Conservation (phyloP, 78 protist genomes). For the Isochrysis galbana region DNA sequence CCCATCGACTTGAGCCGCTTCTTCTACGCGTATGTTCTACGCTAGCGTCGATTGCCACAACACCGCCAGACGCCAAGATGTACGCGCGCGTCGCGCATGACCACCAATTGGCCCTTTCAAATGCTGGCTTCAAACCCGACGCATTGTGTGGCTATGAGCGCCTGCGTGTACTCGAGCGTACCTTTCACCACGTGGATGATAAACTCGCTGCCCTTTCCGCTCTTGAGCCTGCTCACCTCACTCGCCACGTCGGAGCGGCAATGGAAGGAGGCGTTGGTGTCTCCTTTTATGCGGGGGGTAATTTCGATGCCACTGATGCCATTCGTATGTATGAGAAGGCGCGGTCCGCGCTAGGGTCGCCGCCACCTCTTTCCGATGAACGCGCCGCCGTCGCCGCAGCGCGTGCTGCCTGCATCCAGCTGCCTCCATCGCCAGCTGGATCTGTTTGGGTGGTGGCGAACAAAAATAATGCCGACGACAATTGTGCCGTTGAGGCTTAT, state of each 20-base stretch:
- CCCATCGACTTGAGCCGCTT: neutral
- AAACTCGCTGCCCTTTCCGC: neutral
- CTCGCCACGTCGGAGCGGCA: neutral
- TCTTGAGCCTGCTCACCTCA: neutral
- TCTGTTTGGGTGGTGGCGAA: neutral
- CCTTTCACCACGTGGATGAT: neutral
- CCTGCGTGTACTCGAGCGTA: neutral
- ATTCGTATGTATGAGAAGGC: neutral
- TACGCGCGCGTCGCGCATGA: neutral
- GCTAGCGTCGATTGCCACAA: neutral
- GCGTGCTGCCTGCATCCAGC: too few relatives aligned
- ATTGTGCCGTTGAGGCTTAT: neutral
- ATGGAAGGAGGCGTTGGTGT: neutral
- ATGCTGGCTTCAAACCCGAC: neutral
- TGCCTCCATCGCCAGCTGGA: too few relatives aligned
- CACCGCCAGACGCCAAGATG: neutral
- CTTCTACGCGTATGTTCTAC: neutral
- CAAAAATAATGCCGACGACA: neutral
- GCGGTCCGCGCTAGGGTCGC: neutral
- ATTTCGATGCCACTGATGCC: neutral
- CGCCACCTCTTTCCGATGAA: neutral
- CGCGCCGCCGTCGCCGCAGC: neutral
- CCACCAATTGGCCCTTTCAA: neutral
- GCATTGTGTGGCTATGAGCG: neutral
- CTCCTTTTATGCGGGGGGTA: neutral